Conservation (phyloP, 768 basidiomycete species). For the Leccinum uliginosum region DNA sequence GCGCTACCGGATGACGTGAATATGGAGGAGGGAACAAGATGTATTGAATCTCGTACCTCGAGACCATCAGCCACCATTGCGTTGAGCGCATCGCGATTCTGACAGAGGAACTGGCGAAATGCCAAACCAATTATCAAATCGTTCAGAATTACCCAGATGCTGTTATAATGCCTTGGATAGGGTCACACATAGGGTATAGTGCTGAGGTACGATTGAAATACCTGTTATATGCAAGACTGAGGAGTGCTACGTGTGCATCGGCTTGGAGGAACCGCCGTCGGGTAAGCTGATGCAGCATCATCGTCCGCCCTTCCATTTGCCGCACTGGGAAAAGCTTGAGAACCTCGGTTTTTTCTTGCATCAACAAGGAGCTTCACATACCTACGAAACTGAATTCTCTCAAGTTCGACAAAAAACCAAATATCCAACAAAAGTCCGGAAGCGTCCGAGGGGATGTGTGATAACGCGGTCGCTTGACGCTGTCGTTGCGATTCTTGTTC, state of each 20-base stretch:
- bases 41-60: conserved; percentile 34
- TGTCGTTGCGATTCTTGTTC: background rate
- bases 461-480: conserved; percentile 1
- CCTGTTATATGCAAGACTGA: conserved; percentile 66
- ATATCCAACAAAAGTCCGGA: background rate
- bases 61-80: conserved; percentile 31
- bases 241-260: conserved; percentile 32
- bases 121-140: conserved; percentile 83
- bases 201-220: conserved; percentile 26
- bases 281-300: conserved; percentile 39
- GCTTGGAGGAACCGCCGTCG: conserved; percentile 35
- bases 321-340: conserved; percentile 38
- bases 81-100: conserved; percentile 54
- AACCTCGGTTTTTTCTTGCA: background rate
- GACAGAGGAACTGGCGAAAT: conserved; percentile 63
- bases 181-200: background rate
- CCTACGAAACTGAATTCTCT: conserved; percentile 25
- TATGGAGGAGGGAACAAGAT: background rate
- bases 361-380: conserved; percentile 5
- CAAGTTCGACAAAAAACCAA: conserved; percentile 7
- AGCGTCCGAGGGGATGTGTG: background rate
- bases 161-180: conserved; percentile 77
- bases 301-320: conserved; percentile 55
- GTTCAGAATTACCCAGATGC: conserved; percentile 86
- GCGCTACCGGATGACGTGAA: conserved; percentile 12